These are phyloP conservation scores for Blastobotrys elegans DNA, from an alignment of 1,139 yeast genomes.

Conservation along the genomic window DNA sequence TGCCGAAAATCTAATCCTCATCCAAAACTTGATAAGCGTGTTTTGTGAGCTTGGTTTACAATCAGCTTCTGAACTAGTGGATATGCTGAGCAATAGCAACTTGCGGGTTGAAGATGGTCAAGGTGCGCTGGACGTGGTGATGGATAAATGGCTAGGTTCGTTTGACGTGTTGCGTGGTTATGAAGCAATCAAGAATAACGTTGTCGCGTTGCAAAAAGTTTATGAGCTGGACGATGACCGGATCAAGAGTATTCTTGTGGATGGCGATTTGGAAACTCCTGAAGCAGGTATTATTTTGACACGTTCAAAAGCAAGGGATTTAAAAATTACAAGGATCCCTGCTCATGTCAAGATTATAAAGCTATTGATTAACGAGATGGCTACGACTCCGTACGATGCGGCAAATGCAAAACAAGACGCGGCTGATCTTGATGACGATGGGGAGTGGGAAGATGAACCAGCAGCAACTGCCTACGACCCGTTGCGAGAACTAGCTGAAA, in stretches of 20 bases:
- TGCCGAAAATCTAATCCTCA: slow-evolving; percentile 65
- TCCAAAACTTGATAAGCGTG: slow-evolving; percentile 71
- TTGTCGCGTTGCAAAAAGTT: slow-evolving; percentile 63
- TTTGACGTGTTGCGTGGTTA: slow-evolving; percentile 80
- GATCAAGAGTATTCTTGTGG: slow-evolving; percentile 50
- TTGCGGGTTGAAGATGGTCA: slow-evolving; percentile 28
- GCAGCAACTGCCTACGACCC: slow-evolving; percentile 11
- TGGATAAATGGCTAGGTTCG: slow-evolving; percentile 77
- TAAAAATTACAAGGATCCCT: slow-evolving; percentile 54
- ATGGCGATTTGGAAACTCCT: slow-evolving; percentile 72
- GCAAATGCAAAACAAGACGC: slow-evolving; percentile 17
- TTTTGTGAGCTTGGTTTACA: slow-evolving; percentile 65
- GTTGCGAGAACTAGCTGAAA: slow-evolving; percentile 2
- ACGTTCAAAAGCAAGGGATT: slow-evolving; percentile 69
- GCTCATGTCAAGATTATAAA: slow-evolving; percentile 71
- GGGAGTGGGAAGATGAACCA: slow-evolving; percentile 81
- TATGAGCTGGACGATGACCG: slow-evolving; percentile 55
- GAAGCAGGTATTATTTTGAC: slow-evolving; percentile 65
- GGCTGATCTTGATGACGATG: slow-evolving; percentile 19
- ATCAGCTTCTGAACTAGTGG: slow-evolving; percentile 57
- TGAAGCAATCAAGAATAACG: slow-evolving; percentile 64
- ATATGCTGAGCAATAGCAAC: slow-evolving; percentile 46
- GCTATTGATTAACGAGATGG: slow-evolving; percentile 63
- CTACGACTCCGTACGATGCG: slow-evolving; percentile 37
- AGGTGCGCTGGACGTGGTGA: slow-evolving; percentile 40